Percentiles rank a stretch among this genome's conserved stretches.
These are phyloP conservation scores for Xylariaceae sp. DNA, from an alignment of 2,329 filamentous ascomycete genomes.

Conservation along the genomic window DNA sequence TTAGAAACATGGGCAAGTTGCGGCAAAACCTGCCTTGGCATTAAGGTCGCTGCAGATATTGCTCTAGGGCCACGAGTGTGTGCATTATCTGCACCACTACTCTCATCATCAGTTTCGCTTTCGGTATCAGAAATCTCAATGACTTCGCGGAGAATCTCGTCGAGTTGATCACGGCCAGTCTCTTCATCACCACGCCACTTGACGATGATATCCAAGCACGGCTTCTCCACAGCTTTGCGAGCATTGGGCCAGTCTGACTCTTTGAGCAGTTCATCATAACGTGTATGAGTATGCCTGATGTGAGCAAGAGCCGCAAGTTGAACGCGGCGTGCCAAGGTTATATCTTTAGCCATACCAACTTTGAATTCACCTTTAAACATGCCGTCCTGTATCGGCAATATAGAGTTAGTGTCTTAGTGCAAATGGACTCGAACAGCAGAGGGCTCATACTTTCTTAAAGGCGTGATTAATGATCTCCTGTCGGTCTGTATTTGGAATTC, in stretches of 20 bases:
- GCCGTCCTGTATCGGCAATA: conserved; percentile 49
- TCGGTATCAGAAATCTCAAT: conserved; percentile 69
- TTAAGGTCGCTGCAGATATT: conserved; percentile 4
- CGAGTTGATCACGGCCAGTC: conserved; percentile 69
- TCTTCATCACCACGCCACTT: conserved; percentile 77
- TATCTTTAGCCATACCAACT: conserved; percentile 62
- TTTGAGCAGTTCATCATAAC: conserved; percentile 66
- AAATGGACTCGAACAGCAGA: neutral
- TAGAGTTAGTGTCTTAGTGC: conserved; percentile 15
- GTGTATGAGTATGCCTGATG: conserved; percentile 70
- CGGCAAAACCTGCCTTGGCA: conserved; percentile 16
- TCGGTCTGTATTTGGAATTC: conserved; percentile 69
- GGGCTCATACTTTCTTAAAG: conserved; percentile 62
- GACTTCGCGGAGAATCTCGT: conserved; percentile 70
- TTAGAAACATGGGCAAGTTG: conserved; percentile 13
- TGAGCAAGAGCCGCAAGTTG: conserved; percentile 70
- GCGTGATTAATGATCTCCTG: conserved; percentile 66
- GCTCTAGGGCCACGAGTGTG: conserved; percentile 18
- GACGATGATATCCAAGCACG: conserved; percentile 69
- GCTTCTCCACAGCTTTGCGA: conserved; percentile 63
- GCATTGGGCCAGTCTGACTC: conserved; percentile 65
- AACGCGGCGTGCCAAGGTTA: conserved; percentile 65
- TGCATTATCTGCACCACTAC: conserved; percentile 29
- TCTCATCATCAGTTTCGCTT: conserved; percentile 47
- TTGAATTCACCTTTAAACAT: conserved; percentile 59